These are phyloP conservation scores for Amaranthus palmeri DNA, from an alignment of 148 eudicot genomes.

Conservation along the genomic window DNA sequence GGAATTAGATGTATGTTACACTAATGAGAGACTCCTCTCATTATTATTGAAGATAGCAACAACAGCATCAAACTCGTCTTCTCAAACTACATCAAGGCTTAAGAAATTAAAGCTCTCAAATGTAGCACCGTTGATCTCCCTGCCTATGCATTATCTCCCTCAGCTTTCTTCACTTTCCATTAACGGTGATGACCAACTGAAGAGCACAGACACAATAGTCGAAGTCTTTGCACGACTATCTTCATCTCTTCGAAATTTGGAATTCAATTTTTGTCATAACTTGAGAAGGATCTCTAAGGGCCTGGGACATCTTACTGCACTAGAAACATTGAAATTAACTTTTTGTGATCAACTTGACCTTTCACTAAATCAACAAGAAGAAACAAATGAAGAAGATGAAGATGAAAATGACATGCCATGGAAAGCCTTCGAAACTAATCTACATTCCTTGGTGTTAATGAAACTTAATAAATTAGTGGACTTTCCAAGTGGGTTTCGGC, in stretches of 20 bases:
- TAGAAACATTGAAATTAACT: too few relatives aligned
- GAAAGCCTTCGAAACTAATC: neutral
- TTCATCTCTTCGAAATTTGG: neutral
- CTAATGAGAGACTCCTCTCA: neutral
- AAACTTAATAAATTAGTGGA: neutral
- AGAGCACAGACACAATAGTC: neutral
- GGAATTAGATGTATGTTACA: neutral
- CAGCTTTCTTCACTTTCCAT: neutral
- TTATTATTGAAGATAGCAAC: too few relatives aligned
- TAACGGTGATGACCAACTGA: neutral
- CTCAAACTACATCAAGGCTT: neutral
- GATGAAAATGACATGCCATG: neutral
- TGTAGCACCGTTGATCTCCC: neutral
- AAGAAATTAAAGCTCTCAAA: neutral
- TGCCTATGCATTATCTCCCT: neutral
- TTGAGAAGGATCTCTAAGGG: neutral
- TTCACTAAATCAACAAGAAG: neutral
- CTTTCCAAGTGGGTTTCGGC: neutral
- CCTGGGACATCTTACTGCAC: neutral
- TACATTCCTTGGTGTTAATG: neutral
- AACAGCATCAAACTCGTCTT: too few relatives aligned
- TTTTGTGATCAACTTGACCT: neutral
- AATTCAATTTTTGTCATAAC: too few relatives aligned
- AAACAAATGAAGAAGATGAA: neutral
- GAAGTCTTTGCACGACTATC: neutral